These are phyloP conservation scores for Bryoglossum gracile DNA, from an alignment of 495 filamentous ascomycete genomes.

Conservation along the genomic window DNA sequence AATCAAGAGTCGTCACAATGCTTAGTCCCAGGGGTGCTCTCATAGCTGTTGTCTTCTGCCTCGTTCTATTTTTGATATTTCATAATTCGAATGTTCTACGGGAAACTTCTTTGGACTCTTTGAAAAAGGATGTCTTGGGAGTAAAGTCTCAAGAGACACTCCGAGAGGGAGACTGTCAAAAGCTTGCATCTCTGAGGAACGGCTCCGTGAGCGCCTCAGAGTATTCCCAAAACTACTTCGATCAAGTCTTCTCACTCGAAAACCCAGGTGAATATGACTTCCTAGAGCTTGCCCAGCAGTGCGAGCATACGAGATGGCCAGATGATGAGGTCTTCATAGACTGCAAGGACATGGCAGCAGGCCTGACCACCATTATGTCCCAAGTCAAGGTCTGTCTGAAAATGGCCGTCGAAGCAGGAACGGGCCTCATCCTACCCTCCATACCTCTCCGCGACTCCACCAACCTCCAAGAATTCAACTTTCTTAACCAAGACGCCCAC, in stretches of 20 bases:
- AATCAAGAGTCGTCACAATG: too few relatives aligned
- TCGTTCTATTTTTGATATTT: too few relatives aligned
- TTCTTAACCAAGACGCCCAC: constrained; percentile 22
- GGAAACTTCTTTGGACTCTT: too few relatives aligned
- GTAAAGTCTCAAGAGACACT: too few relatives aligned
- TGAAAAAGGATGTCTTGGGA: too few relatives aligned
- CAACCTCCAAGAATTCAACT: constrained; percentile 24
- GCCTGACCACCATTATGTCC: constrained; percentile 25
- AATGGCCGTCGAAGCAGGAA: constrained; percentile 22
- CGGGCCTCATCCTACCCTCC: constrained; percentile 18
- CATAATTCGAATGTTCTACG: too few relatives aligned
- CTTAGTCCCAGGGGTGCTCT: too few relatives aligned
- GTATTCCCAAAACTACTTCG: constrained; percentile 19
- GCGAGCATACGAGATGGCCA: constrained; percentile 13
- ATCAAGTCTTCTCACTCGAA: constrained; percentile 20
- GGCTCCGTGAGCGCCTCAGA: too few relatives aligned
- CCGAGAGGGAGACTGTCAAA: too few relatives aligned
- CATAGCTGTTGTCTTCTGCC: too few relatives aligned
- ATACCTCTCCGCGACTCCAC: constrained; percentile 26
- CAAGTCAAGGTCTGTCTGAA: constrained; percentile 27
- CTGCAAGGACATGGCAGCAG: constrained; percentile 23
- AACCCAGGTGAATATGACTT: constrained; percentile 8
- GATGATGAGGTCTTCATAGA: constrained; percentile 19
- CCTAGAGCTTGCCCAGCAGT: constrained; percentile 9
- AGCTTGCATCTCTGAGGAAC: too few relatives aligned